A percentile compares a stretch with the other conserved stretches of the same genome.
Conservation (phyloP, 257 asterid genomes). For the Penstemon barbatus region DNA sequence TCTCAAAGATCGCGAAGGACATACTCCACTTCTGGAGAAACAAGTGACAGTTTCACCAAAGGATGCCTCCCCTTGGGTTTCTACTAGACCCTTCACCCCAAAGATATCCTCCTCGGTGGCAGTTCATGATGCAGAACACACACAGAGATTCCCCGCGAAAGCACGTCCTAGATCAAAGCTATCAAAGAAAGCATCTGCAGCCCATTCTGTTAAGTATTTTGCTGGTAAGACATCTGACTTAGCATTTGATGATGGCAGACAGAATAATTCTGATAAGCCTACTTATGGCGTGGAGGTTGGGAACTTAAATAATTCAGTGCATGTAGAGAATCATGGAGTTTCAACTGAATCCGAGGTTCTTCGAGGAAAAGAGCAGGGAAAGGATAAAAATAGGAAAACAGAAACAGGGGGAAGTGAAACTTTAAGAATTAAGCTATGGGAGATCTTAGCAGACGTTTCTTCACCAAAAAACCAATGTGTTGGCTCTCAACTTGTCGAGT, state of each 20-base stretch:
- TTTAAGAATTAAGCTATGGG: slow-evolving; percentile 44
- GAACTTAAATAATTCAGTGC: slow-evolving; percentile 37
- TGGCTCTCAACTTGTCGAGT: slow-evolving; percentile 14
- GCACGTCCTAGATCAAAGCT: slow-evolving; percentile 2
- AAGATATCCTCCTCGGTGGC: slow-evolving; percentile 38
- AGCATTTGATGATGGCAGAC: slow-evolving; percentile 30
- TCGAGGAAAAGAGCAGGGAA: slow-evolving; percentile 20
- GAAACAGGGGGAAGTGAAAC: slow-evolving; percentile 7
- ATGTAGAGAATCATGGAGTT: slow-evolving; percentile 23
- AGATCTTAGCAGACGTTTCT: slow-evolving; percentile 36
- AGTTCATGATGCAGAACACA: slow-evolving; percentile 41
- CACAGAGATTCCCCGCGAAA: slow-evolving; percentile 26
- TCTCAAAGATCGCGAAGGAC: slow-evolving; percentile 35
- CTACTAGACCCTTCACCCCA: slow-evolving; percentile 51
- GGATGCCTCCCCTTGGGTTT: slow-evolving; percentile 62
- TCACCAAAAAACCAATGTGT: slow-evolving; percentile 49
- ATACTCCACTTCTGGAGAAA: slow-evolving; percentile 39
- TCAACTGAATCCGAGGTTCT: not conserved
- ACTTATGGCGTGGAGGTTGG: slow-evolving; percentile 31
- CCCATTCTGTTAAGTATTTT: slow-evolving; percentile 41
- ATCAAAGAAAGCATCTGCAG: slow-evolving; percentile 13
- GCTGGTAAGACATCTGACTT: slow-evolving; percentile 33
- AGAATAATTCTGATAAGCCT: slow-evolving; percentile 28
- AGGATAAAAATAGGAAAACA: slow-evolving; percentile 23
- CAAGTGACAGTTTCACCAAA: slow-evolving; percentile 35